Evolutionary conservation across 2,329 filamentous ascomycete species (phyloP).

Genomic region (Ceratocystis smalleyi): DNA sequence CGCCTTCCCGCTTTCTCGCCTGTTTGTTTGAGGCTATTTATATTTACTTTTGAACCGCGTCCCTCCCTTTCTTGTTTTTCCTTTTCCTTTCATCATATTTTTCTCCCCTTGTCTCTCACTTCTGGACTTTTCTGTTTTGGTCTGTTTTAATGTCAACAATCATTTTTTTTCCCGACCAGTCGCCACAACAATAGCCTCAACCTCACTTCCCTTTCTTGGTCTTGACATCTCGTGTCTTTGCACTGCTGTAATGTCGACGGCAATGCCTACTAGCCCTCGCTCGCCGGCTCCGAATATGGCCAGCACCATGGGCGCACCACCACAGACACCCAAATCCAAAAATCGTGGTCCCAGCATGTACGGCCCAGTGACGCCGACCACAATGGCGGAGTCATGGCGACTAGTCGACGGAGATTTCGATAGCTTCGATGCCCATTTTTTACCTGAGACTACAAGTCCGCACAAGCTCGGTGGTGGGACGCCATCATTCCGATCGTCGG

Average conservation of each 20-base stretch:
- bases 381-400: conserved; percentile 41
- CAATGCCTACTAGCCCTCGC: neutral
- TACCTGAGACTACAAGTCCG: neutral
- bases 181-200: neutral
- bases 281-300: neutral
- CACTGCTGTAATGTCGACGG: neutral
- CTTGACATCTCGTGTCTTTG: neutral
- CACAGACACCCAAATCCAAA: neutral
- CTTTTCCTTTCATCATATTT: neutral
- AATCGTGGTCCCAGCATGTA: neutral
- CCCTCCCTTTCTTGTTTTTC: neutral
- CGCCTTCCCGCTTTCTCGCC: neutral
- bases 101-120: neutral
- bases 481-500: conserved; percentile 28
- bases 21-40: neutral
- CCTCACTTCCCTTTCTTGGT: neutral
- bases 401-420: conserved; percentile 46
- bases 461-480: conserved; percentile 29
- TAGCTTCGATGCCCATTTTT: conserved; percentile 37
- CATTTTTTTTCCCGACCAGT: neutral
- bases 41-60: neutral
- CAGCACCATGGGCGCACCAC: neutral
- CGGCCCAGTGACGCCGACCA: conserved; percentile 22
- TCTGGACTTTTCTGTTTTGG: neutral
- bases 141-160: neutral